These are phyloP conservation scores for Saccharomyces hybrid DNA, from an alignment of 1,139 yeast genomes.

Conservation along the genomic window DNA sequence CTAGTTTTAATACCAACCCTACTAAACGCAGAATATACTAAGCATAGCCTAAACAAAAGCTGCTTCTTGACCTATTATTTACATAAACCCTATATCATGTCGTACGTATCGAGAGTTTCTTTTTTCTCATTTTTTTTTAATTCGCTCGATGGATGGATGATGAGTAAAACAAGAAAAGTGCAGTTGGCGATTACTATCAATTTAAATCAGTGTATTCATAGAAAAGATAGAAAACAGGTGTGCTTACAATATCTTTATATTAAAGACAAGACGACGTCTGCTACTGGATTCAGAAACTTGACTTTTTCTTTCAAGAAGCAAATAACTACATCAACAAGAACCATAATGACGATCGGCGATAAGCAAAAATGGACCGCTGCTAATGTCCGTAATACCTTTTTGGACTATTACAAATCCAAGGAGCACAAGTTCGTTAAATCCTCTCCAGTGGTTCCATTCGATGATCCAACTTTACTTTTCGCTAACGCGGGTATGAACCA, in stretches of 20 bases:
- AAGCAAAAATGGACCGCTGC: conserved; percentile 53
- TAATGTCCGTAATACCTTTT: conserved; percentile 78
- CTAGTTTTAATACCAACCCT: too few species aligned
- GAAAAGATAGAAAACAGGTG: not conserved
- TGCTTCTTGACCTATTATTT: not conserved
- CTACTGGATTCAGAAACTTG: not conserved
- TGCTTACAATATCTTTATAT: not conserved
- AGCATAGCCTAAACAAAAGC: too few species aligned
- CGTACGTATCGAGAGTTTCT: not conserved
- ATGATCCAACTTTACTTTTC: conserved; percentile 90
- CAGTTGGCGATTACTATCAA: not conserved
- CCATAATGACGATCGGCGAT: conserved; percentile 30
- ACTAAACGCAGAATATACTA: too few species aligned
- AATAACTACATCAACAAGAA: not conserved
- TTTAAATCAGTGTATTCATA: not conserved
- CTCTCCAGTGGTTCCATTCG: conserved; percentile 93
- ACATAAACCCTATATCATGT: not conserved
- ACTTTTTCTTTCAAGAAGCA: not conserved
- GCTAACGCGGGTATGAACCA: conserved; percentile 99
- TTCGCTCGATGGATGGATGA: not conserved
- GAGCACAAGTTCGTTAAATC: conserved; percentile 81
- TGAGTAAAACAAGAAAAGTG: not conserved
- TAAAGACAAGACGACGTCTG: not conserved
- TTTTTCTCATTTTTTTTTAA: not conserved
- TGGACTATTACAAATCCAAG: conserved; percentile 65